Conservation (phyloP, 495 filamentous ascomycete genomes). For the Baudoinia panamericana region DNA sequence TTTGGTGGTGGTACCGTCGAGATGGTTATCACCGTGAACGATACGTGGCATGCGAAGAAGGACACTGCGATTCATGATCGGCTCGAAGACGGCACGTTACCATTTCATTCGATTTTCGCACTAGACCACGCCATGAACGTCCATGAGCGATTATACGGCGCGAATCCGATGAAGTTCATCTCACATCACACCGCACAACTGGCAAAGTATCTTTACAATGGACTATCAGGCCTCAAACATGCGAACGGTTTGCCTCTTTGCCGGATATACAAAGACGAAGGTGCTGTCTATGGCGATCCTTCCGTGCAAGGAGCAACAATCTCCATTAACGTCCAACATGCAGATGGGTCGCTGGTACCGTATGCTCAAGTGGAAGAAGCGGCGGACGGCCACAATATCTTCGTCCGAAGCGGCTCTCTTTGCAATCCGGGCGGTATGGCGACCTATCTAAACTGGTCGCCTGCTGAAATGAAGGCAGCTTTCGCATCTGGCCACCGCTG, state of each 20-base stretch:
- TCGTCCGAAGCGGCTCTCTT: slow-evolving; percentile 55
- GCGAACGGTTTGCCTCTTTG: slow-evolving; percentile 44
- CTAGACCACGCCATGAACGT: slow-evolving; percentile 55
- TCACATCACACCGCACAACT: slow-evolving; percentile 51
- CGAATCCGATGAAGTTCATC: slow-evolving; percentile 43
- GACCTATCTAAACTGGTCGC: slow-evolving; percentile 32
- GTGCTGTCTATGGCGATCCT: slow-evolving; percentile 40
- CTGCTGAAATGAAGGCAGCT: slow-evolving; percentile 48
- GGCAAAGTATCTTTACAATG: slow-evolving; percentile 36
- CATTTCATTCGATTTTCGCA: slow-evolving; percentile 66
- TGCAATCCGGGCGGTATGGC: slow-evolving; percentile 48
- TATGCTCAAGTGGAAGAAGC: slow-evolving; percentile 49
- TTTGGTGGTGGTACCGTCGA: slow-evolving; percentile 72
- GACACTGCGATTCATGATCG: slow-evolving; percentile 46
- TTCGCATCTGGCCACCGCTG: slow-evolving; percentile 54
- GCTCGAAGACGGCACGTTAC: slow-evolving; percentile 66
- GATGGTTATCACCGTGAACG: slow-evolving; percentile 45
- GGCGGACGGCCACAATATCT: slow-evolving; percentile 49
- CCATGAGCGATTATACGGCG: slow-evolving; percentile 46
- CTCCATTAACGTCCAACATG: slow-evolving; percentile 51
- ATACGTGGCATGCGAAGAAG: slow-evolving; percentile 54
- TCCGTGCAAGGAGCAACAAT: slow-evolving; percentile 54
- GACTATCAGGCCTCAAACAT: slow-evolving; percentile 43
- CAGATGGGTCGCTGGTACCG: slow-evolving; percentile 42
- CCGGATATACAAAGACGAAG: slow-evolving; percentile 46